Evolutionary conservation across 129 eudicot species (phyloP).

Genomic region (Pulicaria dysenterica): DNA sequence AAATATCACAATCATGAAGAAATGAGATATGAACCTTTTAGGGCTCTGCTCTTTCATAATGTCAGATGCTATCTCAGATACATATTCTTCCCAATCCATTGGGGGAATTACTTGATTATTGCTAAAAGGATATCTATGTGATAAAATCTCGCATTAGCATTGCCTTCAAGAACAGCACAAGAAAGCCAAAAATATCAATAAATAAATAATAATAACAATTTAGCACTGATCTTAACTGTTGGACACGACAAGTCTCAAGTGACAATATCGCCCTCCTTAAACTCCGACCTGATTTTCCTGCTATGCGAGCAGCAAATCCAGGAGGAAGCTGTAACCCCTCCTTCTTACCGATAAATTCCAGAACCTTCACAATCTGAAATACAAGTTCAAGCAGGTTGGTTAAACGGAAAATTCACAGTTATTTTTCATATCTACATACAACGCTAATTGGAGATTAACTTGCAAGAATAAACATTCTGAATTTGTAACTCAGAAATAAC

Average conservation of each 20-base stretch:
- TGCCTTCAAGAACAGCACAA: constrained; percentile 8
- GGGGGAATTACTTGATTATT: constrained; percentile 75
- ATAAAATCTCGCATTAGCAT: constrained; percentile 24
- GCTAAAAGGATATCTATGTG: constrained; percentile 77
- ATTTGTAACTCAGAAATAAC: neutral
- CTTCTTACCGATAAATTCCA: constrained; percentile 86
- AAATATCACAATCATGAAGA: constrained; percentile 7
- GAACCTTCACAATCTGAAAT: constrained; percentile 75
- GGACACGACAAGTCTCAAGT: constrained; percentile 93
- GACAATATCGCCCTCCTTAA: constrained; percentile 87
- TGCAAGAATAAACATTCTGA: too few species aligned
- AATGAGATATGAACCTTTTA: constrained; percentile 55
- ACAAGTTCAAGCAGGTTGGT: neutral
- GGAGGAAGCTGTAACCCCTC: constrained; percentile 83
- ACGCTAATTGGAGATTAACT: neutral
- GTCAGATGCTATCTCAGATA: constrained; percentile 83
- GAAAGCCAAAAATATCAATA: neutral
- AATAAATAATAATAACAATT: neutral
- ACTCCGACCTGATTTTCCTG: constrained; percentile 83
- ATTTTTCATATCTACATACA: neutral
- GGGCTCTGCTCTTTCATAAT: constrained; percentile 97
- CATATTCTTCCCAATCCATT: constrained; percentile 98
- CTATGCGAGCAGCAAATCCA: constrained; percentile 80
- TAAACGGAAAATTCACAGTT: constrained; percentile 1
- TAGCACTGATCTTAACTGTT: constrained; percentile 67